Evolutionary conservation across 23 red algal species (phyloP).

Genomic region (Rhodosorus marinus): DNA sequence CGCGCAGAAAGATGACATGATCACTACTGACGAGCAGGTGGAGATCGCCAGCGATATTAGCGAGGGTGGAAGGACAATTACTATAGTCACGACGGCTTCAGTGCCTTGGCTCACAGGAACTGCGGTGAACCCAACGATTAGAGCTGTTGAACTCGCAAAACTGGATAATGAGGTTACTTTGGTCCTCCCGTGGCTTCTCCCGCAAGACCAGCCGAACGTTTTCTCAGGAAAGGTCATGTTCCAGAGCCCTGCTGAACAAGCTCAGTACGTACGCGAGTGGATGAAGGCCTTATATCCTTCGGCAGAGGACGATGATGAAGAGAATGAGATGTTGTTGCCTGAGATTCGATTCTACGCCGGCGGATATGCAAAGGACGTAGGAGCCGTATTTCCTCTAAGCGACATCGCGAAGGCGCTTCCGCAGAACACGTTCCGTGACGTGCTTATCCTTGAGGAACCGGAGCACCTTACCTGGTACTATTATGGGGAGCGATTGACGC

Average conservation of each 20-base stretch:
- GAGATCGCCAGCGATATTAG: slow-evolving; percentile 20
- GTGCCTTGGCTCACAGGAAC: slow-evolving; percentile 78
- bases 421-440: slow-evolving; percentile 4
- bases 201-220: slow-evolving; percentile 17
- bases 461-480: slow-evolving; percentile 79
- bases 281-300: not conserved
- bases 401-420: slow-evolving; percentile 13
- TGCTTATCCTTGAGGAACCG: slow-evolving; percentile 67
- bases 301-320: not conserved
- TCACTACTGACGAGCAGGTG: not conserved
- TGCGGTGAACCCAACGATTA: slow-evolving; percentile 28
- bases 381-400: slow-evolving; percentile 46
- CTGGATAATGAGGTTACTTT: slow-evolving; percentile 45
- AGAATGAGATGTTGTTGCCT: not conserved
- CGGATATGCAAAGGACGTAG: slow-evolving; percentile 18
- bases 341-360: slow-evolving; percentile 36
- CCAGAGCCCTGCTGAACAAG: slow-evolving; percentile 7
- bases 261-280: slow-evolving; percentile 15
- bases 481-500: slow-evolving; percentile 22
- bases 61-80: slow-evolving; percentile 10
- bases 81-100: slow-evolving; percentile 43
- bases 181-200: slow-evolving; percentile 28
- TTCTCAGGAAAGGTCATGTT: slow-evolving; percentile 8
- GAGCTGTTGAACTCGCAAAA: slow-evolving; percentile 36
- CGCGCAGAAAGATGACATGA: too few relatives aligned